A percentile compares a stretch with the other conserved stretches of the same genome.
These are phyloP conservation scores for Penicillium crystallinum DNA, from an alignment of 495 filamentous ascomycete genomes.

Conservation along the genomic window DNA sequence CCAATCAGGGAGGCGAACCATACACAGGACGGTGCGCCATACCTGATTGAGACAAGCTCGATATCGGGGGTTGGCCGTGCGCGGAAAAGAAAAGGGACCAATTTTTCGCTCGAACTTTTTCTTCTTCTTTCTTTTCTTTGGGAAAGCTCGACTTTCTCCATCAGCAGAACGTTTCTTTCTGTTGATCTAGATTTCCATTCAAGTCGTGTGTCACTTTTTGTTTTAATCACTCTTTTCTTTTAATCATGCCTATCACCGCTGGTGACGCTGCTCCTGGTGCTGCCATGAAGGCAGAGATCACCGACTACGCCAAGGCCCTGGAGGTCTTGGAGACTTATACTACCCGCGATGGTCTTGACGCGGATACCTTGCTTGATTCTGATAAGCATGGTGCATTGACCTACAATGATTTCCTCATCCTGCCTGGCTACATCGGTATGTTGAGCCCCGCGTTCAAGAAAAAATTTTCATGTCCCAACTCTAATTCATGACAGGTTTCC, in stretches of 20 bases:
- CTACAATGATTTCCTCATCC: conserved; percentile 68
- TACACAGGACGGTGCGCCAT: conserved; percentile 16
- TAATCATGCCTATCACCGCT: conserved; percentile 66
- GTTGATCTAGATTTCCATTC: conserved; percentile 35
- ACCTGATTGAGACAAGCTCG: conserved; percentile 12
- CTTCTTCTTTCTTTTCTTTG: conserved; percentile 50
- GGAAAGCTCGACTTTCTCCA: conserved; percentile 51
- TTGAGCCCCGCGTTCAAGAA: conserved; percentile 8
- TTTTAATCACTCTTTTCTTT: conserved; percentile 18
- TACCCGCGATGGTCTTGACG: conserved; percentile 75
- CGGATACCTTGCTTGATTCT: conserved; percentile 77
- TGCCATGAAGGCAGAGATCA: conserved; percentile 43
- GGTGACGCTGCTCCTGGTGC: conserved; percentile 46
- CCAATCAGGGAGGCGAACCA: conserved; percentile 22
- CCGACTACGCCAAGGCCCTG: conserved; percentile 62
- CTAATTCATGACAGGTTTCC: conserved; percentile 55
- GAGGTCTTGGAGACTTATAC: conserved; percentile 71
- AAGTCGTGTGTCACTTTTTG: conserved; percentile 6
- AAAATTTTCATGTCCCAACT: background rate
- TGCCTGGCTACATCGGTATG: conserved; percentile 64
- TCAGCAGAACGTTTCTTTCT: conserved; percentile 47
- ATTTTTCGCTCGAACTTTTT: conserved; percentile 37
- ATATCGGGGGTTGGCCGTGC: conserved; percentile 13
- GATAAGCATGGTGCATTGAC: conserved; percentile 86
- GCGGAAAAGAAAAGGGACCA: conserved; percentile 33